phyloP scores from a whole-genome alignment of 176 grass and related monocot genomes.

The Alloteropsis semialata region DNA sequence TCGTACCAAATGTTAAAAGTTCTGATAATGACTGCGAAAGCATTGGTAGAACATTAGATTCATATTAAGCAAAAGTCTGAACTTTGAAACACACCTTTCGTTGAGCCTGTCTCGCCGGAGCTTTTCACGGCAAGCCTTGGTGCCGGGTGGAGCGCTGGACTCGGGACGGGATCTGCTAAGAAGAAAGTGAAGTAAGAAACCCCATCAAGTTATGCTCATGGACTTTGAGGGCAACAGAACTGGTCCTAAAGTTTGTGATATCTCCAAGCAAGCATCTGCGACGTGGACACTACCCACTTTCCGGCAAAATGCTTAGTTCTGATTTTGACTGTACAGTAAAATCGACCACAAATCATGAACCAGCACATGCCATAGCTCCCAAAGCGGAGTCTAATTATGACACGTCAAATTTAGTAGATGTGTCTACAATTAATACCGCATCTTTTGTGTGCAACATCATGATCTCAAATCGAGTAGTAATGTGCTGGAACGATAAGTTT shows the following conservation, averaged over 20 bases:
- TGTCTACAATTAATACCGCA: background rate
- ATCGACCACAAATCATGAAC: background rate
- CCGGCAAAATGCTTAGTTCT: background rate
- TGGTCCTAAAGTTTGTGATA: background rate
- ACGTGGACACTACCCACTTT: background rate
- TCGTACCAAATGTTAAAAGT: background rate
- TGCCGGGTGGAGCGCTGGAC: constrained; percentile 70
- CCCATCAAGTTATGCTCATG: background rate
- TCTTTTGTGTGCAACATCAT: background rate
- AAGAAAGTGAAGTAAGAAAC: background rate
- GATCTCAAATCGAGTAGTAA: background rate
- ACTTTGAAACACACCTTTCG: constrained; percentile 51
- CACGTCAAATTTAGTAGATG: background rate
- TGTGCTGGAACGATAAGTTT: background rate
- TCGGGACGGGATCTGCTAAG: constrained; percentile 64
- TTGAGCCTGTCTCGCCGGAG: constrained; percentile 86
- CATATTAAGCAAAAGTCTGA: background rate
- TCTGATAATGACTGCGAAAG: background rate
- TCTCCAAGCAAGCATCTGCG: background rate
- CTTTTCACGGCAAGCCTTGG: constrained; percentile 97
- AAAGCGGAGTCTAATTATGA: background rate
- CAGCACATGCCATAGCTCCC: background rate
- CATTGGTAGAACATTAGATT: background rate
- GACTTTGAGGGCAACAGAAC: background rate
- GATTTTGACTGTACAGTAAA: background rate